Evolutionary conservation across 2,329 filamentous ascomycete species (phyloP), one percentile per base, ranked within the genome.

Genomic region (Furcasterigmium furcatum): DNA sequence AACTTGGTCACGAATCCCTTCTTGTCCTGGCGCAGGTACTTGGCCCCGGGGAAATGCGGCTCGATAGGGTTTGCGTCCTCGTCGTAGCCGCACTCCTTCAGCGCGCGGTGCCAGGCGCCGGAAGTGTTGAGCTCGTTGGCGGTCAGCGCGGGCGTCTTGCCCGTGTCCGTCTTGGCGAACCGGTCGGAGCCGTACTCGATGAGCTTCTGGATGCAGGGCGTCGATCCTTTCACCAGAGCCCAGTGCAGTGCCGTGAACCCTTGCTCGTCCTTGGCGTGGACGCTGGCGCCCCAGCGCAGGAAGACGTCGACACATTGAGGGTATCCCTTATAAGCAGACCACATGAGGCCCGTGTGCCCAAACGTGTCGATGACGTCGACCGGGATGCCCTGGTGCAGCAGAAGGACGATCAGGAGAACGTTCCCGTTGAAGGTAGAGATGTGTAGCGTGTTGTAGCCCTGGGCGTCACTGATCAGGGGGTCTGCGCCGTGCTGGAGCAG

Each of bases 401-500:
- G 80, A 2, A 99, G 79, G 41, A 91, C 84, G 22, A 99, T 79
- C 47, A 97, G 80, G 54, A 95, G 87, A 18, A 95, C 87, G 64
- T 96, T 97, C 55, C 94, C 94, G 64, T 97, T 95, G 61, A 99
- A 95, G 1, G 92, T 97, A 38, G 92, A 94, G 49, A 96, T 90
- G 65, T 99, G 94, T 20, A 99, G 80, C 43, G 96, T 94, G 64
- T 99, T 99, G 75, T 97, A 99, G 59, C 94, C 94, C 73, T 97
- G 91, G 41, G 90, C 84, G 63, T 99, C 94, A 60, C 87, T 91
- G 52, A 96, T 80, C 44, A 96, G 82, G 47, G 92, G 91, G 63
- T 99, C 92, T 58, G 91, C 94, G 59, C 94, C 94, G 64, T 91
- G 82, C 59, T 94, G 83, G 41, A 99, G 85, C 30, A 99, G 81